Evolutionary conservation across 192 early-diverging fungal species (phyloP), one percentile per base, ranked within the genome.

Genomic region (Coemansia sp.): DNA sequence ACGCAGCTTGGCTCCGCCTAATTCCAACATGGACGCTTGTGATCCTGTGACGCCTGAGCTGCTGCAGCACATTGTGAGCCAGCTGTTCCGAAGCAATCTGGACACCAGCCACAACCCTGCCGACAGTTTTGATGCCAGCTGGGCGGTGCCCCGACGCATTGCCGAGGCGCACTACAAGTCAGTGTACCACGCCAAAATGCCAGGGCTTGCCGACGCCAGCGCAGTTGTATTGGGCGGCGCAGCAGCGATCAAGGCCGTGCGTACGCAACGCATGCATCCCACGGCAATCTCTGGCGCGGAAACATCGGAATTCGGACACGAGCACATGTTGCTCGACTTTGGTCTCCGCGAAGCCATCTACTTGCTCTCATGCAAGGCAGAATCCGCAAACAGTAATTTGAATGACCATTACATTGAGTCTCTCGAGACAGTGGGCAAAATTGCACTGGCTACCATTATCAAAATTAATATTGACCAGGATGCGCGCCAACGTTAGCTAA

Each of bases 381-480:
- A 35, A 35, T 35, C 66, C 1, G 58, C 45, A 11, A 19, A 15
- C 3, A 43, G 51, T 1, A 38, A 9, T 9, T n/a, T 61, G 15
- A 38, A 47, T 23, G 62, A 37, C 7, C 62, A 64, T 24, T 66
- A 74, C n/a, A 74, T 35, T 35, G 32, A 35, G 32, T 35, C 65
- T 5, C 47, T 74, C 52, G 65, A 68, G 43, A 64, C 57, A 12
- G 55, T 74, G 4, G 72, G 65, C 9, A 64, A 50, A 5, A 74
- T 74, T 50, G 72, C 72, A 1, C 22, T 74, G 39, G 72, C 72
- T 14, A 68, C 72, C 14, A 19, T 74, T 14, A 65, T 74, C 25
- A 64, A 74, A 62, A 74, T 74, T 27, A 74, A 74, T 45, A 60
- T 68, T 29, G 66, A 74, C 38, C 62, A 67, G 53, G 62, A 68